phyloP scores from a whole-genome alignment of 306 rosid genomes.

The Pterocarpus macrocarpus region DNA sequence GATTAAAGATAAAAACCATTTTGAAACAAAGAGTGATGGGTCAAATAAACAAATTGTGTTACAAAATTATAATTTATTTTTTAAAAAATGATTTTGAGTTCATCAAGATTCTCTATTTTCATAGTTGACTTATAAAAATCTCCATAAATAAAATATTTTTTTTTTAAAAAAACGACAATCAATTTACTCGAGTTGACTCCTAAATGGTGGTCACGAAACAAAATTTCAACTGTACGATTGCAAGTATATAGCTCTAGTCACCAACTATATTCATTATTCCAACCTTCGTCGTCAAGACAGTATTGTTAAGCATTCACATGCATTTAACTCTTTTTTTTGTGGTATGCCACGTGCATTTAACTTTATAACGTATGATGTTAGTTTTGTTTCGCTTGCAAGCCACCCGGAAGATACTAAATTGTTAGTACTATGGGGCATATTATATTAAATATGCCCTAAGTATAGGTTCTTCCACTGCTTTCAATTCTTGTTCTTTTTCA shows the following conservation, averaged over 20 bases:
- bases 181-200: constrained; percentile 41
- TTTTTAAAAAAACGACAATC: not conserved
- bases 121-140: constrained; percentile 37
- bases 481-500: constrained; percentile 10
- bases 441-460: not conserved
- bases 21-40: not conserved
- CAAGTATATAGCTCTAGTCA: constrained; percentile 14
- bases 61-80: not conserved
- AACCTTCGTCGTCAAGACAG: constrained; percentile 51
- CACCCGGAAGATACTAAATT: constrained; percentile 2
- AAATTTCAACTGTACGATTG: constrained; percentile 28
- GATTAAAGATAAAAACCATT: not conserved
- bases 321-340: constrained; percentile 13
- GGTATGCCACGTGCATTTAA: constrained; percentile 38
- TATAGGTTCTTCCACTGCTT: not conserved
- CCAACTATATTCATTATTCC: constrained; percentile 54
- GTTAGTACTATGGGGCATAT: not conserved
- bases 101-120: constrained; percentile 21
- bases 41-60: constrained; percentile 3
- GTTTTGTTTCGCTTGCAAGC: constrained; percentile 38
- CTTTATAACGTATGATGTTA: constrained; percentile 35
- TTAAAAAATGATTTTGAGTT: not conserved
- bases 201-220: constrained; percentile 49
- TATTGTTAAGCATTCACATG: constrained; percentile 36
- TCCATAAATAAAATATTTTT: not conserved